Percentiles rank a stretch among this genome's conserved stretches.
Evolutionary conservation across 2,329 filamentous ascomycete genomes (phyloP).

Genomic region (Monosporascus sp.): DNA sequence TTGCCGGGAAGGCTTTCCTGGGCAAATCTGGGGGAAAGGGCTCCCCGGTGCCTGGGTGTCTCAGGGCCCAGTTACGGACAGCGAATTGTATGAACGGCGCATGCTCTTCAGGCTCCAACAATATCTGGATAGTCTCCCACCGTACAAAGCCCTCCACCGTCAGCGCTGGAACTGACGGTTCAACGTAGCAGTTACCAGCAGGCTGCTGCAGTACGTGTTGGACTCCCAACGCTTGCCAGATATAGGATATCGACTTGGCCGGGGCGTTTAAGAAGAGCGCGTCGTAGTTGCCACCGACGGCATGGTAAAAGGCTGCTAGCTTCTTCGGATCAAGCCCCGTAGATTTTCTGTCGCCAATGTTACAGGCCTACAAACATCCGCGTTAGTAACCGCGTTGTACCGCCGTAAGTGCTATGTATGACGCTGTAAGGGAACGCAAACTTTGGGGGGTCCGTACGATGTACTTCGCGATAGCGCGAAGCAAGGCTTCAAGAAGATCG

Average conservation of each 20-base stretch:
- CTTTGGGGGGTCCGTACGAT: conserved; percentile 53
- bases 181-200: conserved; percentile 63
- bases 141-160: conserved; percentile 81
- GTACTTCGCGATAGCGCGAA: conserved; percentile 62
- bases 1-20: conserved; percentile 59
- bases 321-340: conserved; percentile 59
- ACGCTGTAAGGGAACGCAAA: neutral
- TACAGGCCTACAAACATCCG: conserved; percentile 41
- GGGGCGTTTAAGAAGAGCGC: conserved; percentile 73
- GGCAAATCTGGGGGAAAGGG: conserved; percentile 59
- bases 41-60: conserved; percentile 67
- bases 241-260: conserved; percentile 74
- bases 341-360: conserved; percentile 54
- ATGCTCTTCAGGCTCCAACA: conserved; percentile 84
- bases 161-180: conserved; percentile 76
- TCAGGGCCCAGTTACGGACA: conserved; percentile 70
- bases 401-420: neutral
- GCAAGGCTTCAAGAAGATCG: conserved; percentile 59
- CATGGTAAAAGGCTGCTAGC: conserved; percentile 70
- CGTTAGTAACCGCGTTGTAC: conserved; percentile 6
- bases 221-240: conserved; percentile 88
- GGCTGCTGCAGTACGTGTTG: conserved; percentile 84
- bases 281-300: conserved; percentile 72
- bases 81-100: conserved; percentile 77
- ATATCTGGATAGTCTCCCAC: conserved; percentile 88